These are phyloP conservation scores for Furculomyces boomerangus DNA, from an alignment of 371 early-diverging fungal genomes.

Conservation along the genomic window DNA sequence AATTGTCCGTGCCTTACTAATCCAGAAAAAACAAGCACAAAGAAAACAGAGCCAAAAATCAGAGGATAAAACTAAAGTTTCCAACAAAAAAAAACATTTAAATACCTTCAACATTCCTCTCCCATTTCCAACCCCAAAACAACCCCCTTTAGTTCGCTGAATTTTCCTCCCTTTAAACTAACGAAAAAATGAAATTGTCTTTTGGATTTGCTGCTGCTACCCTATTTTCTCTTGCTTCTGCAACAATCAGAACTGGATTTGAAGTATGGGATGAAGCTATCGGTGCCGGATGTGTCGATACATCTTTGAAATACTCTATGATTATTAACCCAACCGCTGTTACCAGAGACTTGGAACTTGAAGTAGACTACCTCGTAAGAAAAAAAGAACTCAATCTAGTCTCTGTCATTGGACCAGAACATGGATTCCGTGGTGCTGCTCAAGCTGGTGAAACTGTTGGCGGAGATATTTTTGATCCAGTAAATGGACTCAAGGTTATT, in stretches of 20 bases:
- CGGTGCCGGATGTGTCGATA: neutral
- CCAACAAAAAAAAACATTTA: no score
- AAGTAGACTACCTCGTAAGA: neutral
- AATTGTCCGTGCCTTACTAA: no score
- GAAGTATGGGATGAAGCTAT: neutral
- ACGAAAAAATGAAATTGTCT: neutral
- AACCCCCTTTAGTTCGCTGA: no score
- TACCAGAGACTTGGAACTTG: neutral
- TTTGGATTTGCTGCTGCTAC: neutral
- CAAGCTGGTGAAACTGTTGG: neutral
- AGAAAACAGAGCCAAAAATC: no score
- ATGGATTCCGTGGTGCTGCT: neutral
- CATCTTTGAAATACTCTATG: neutral
- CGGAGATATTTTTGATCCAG: neutral
- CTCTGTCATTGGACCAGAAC: neutral
- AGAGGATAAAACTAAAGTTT: no score
- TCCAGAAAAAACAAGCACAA: no score
- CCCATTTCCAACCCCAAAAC: no score
- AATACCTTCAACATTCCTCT: no score
- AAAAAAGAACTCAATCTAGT: neutral
- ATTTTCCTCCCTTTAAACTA: no score
- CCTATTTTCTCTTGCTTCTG: neutral
- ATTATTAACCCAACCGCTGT: neutral
- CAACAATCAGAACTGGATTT: neutral
- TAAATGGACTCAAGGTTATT: neutral